These are phyloP conservation scores for Trichoderma semiorbis DNA, from an alignment of 2,329 filamentous ascomycete genomes.

Conservation along the genomic window DNA sequence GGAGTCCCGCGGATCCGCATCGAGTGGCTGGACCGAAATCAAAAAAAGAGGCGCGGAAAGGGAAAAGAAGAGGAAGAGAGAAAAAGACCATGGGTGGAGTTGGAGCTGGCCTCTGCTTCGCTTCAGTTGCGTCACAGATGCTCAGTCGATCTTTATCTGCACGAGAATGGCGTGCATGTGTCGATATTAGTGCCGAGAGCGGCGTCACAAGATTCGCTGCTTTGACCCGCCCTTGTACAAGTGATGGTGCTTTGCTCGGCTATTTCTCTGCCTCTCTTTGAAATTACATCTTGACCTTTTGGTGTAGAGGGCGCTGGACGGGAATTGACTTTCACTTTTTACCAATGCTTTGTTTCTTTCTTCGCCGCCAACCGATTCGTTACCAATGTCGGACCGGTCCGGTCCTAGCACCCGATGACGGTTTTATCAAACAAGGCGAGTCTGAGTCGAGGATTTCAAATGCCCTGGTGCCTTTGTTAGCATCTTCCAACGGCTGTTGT, in stretches of 20 bases:
- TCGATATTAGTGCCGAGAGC: neutral
- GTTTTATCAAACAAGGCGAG: neutral
- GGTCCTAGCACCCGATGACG: neutral
- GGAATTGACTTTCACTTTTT: neutral
- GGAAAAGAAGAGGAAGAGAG: neutral
- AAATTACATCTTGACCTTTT: neutral
- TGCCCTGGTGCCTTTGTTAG: neutral
- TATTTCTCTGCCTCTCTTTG: neutral
- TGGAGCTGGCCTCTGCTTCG: neutral
- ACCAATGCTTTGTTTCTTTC: neutral
- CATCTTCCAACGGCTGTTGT: neutral
- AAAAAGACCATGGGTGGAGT: neutral
- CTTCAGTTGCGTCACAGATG: neutral
- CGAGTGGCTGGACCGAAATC: neutral
- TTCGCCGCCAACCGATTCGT: neutral
- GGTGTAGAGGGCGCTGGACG: neutral
- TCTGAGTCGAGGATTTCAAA: neutral
- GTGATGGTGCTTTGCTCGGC: neutral
- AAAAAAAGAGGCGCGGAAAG: neutral
- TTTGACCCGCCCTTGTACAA: neutral
- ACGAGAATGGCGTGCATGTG: neutral
- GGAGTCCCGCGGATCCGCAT: neutral
- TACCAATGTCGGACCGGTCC: neutral
- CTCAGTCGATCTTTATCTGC: conserved; percentile 4
- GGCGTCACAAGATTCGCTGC: neutral